Percentiles rank a stretch among this genome's conserved stretches.
These are phyloP conservation scores for Solanum chiquidenum DNA, from an alignment of 257 asterid genomes.

Conservation along the genomic window DNA sequence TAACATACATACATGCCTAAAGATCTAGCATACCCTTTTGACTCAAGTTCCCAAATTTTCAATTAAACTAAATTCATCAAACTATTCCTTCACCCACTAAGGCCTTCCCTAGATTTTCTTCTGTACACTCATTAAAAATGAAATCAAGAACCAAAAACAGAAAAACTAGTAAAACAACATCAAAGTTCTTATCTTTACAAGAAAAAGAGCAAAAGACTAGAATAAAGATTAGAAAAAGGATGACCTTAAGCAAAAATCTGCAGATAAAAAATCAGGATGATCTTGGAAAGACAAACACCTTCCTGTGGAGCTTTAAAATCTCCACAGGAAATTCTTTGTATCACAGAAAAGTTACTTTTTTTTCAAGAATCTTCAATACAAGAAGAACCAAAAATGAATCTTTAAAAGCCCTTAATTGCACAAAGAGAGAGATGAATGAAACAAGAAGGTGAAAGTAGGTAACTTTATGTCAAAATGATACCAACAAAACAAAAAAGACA, in stretches of 20 bases:
- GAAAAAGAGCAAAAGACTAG: background rate
- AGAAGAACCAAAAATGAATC: background rate
- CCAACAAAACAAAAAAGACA: background rate
- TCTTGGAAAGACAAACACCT: background rate
- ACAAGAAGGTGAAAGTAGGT: background rate
- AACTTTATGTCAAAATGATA: background rate
- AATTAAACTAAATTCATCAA: background rate
- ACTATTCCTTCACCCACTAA: background rate
- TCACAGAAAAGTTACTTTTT: background rate
- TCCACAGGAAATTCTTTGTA: background rate
- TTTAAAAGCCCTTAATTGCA: background rate
- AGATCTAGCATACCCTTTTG: constrained; percentile 15
- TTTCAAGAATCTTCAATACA: background rate
- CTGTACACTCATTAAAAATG: background rate
- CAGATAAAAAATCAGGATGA: background rate
- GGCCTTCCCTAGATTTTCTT: background rate
- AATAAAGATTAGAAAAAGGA: background rate
- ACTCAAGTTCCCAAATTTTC: background rate
- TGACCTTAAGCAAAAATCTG: background rate
- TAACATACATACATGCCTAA: constrained; percentile 4
- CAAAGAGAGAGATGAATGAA: background rate
- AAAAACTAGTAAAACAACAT: background rate
- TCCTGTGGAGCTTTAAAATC: background rate
- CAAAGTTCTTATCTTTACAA: background rate
- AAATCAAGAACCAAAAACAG: background rate